Percentiles rank a stretch among this genome's conserved stretches.
Evolutionary conservation across 352 stramenopile genomes (phyloP).

Genomic region (Hyaloperonospora arabidopsidis): DNA sequence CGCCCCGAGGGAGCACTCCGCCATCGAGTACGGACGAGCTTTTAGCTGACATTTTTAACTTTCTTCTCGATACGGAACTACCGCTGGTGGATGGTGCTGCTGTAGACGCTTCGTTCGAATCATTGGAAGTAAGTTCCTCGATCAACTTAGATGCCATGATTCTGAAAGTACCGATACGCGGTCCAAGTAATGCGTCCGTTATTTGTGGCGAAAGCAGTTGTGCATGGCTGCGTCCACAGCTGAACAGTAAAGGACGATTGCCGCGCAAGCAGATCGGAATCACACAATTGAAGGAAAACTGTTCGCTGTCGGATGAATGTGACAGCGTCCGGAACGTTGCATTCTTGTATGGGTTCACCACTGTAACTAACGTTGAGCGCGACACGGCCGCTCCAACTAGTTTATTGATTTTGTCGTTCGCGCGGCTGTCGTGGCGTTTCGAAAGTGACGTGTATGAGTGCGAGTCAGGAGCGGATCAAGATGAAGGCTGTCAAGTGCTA

Average conservation of each 20-base stretch:
- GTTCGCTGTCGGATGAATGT: slow-evolving; percentile 12
- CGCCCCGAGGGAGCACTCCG: not conserved
- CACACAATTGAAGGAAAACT: slow-evolving; percentile 13
- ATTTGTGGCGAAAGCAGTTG: slow-evolving; percentile 22
- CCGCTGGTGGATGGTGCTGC: slow-evolving; percentile 12
- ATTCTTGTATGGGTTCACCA: slow-evolving; percentile 38
- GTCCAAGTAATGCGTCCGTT: slow-evolving; percentile 12
- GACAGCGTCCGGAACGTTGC: slow-evolving; percentile 9
- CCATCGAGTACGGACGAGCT: slow-evolving; percentile 14
- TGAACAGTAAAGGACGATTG: slow-evolving; percentile 1
- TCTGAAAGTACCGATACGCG: slow-evolving; percentile 19
- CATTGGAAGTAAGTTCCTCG: slow-evolving; percentile 17
- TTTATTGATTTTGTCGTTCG: slow-evolving; percentile 29
- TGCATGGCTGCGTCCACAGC: slow-evolving; percentile 18
- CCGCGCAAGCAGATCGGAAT: slow-evolving; percentile 32
- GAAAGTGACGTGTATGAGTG: slow-evolving; percentile 20
- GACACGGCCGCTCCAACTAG: slow-evolving; percentile 2
- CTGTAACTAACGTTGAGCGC: slow-evolving; percentile 10
- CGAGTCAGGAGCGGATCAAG: slow-evolving; percentile 1
- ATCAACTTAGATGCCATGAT: slow-evolving; percentile 28
- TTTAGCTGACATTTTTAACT: slow-evolving; percentile 13
- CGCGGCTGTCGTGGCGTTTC: slow-evolving; percentile 36
- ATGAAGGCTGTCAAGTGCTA: slow-evolving; percentile 25
- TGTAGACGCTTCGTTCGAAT: slow-evolving; percentile 24
- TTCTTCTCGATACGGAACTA: slow-evolving; percentile 7